phyloP scores from a whole-genome alignment of 2,329 filamentous ascomycete species.

The Shiraia bambusicola region DNA sequence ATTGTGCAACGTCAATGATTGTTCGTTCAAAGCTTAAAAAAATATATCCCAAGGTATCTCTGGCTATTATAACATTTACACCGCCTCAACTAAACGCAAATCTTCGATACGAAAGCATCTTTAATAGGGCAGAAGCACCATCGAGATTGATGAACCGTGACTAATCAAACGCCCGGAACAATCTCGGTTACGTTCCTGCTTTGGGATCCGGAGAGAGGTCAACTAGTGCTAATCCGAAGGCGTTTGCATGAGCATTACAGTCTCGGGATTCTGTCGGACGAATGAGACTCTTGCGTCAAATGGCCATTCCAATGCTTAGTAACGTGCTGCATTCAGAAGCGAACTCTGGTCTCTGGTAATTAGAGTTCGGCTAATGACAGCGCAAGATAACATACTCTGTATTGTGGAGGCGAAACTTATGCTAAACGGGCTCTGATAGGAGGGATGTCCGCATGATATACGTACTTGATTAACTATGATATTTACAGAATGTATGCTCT shows the following conservation, averaged over 20 bases:
- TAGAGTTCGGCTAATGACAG: too few species aligned
- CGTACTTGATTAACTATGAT: too few species aligned
- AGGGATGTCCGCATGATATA: too few species aligned
- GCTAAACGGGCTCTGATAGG: too few species aligned
- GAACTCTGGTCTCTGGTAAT: too few species aligned
- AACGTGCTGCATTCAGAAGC: too few species aligned
- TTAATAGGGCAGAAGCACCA: neutral
- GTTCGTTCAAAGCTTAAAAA: neutral
- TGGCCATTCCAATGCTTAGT: too few species aligned
- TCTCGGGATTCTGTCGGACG: neutral
- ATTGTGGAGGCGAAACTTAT: too few species aligned
- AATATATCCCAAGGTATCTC: neutral
- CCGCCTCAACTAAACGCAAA: neutral
- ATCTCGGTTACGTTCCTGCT: conserved; percentile 1
- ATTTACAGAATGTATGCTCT: too few species aligned
- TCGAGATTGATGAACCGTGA: neutral
- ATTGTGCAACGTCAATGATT: neutral
- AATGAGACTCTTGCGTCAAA: too few species aligned
- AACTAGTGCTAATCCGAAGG: neutral
- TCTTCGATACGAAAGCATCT: neutral
- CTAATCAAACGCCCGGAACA: neutral
- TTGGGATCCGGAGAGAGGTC: conserved; percentile 7
- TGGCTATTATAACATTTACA: neutral
- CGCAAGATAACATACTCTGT: too few species aligned
- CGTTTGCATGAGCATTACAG: neutral